Base-by-base conservation (phyloP, 2,329 filamentous ascomycete species). In the Bimuria novae-zelandiae region DNA sequence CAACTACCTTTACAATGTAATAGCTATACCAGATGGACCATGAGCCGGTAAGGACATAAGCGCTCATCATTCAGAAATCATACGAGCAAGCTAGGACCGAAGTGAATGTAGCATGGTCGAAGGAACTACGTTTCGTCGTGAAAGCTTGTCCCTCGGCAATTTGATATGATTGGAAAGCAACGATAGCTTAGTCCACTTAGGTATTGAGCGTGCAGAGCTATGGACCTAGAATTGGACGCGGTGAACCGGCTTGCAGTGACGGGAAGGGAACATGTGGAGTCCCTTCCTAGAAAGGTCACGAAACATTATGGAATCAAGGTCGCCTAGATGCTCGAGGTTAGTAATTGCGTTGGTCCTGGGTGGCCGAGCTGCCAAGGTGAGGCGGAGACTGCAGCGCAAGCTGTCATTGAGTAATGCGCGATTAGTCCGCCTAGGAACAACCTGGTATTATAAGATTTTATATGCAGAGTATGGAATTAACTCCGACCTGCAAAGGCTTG, bases 241-340 rank as follows among this genome's bases (percentile, higher is more conserved):
- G 27, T 6, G 7, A 27, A 11, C 14, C 14, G n/a, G n/a, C 19
- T 21, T 11, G 37, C 33, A 33, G 44, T 33, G 37, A 19, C 37
- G 33, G 37, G 44, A 16, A 57, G 35, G 55, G 56, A 46, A 51
- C 49, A 22, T 55, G 46, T 49, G 19, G 46, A 54, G 41, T 47
- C 16, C 12, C 43, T 43, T 37, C 39, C 37, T 36, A 7, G 33
- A 54, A 57, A 41, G 45, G 30, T 39, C 54, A 58, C 29, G 12
- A 22, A 43, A 21, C 60, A 60, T 63, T 63, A 62, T 56, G 47
- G 56, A 23, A 60, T 45, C 39, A 37, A 33, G 36, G 30, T 51
- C 59, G 60, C 49, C 65, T 46, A 66, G 64, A 66, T 55, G 52
- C 53, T 50, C 21, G 36, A 52, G 17, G 59, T 68, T 67, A 62